Evolutionary conservation across 495 filamentous ascomycete genomes (phyloP).

Genomic region (Zalerion maritima): DNA sequence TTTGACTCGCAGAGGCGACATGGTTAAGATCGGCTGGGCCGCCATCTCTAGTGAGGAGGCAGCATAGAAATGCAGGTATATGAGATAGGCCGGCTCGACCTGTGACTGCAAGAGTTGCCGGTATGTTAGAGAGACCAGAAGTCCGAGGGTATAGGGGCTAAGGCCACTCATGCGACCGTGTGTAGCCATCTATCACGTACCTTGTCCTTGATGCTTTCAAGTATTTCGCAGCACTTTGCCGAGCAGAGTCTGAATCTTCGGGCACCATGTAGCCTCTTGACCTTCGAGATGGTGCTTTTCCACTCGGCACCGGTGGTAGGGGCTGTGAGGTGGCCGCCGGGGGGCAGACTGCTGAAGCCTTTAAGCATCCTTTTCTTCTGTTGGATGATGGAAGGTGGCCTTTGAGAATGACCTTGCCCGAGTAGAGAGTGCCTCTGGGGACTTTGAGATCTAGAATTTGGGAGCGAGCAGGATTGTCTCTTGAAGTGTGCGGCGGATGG

Average conservation of each 20-base stretch:
- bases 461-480: too few relatives aligned
- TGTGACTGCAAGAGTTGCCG: conserved; percentile 7
- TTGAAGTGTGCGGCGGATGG: too few relatives aligned
- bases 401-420: too few relatives aligned
- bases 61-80: conserved; percentile 40
- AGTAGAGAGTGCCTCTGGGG: too few relatives aligned
- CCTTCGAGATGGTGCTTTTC: conserved; percentile 26
- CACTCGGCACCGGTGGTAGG: conserved; percentile 22
- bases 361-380: too few relatives aligned
- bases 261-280: conserved; percentile 30
- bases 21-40: conserved; percentile 29
- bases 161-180: too few relatives aligned
- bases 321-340: too few relatives aligned
- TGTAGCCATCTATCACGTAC: too few relatives aligned
- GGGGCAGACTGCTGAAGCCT: too few relatives aligned
- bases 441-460: too few relatives aligned
- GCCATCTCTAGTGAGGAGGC: conserved; percentile 37
- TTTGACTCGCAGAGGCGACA: conserved; percentile 26
- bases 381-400: too few relatives aligned
- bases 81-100: conserved; percentile 32
- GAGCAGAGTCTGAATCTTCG: conserved; percentile 32
- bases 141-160: neutral
- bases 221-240: conserved; percentile 28
- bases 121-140: neutral
- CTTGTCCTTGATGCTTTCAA: conserved; percentile 26